Evolutionary conservation across 2,329 filamentous ascomycete genomes (phyloP).

Genomic region (Trichoderma gracile): DNA sequence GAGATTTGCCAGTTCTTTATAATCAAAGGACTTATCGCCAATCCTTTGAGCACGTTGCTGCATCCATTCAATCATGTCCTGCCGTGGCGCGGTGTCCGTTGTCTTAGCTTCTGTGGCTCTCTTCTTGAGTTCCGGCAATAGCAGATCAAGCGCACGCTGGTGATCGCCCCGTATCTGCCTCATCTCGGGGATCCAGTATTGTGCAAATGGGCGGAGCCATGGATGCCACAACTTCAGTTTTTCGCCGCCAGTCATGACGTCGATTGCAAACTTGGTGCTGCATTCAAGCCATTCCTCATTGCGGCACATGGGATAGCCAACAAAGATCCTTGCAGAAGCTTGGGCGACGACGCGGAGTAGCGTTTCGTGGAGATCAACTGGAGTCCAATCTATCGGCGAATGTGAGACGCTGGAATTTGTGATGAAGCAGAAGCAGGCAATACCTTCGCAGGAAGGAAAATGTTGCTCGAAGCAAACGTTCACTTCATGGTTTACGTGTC

Average conservation of each 20-base stretch:
- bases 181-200: slow-evolving; percentile 3
- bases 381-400: slow-evolving; percentile 3
- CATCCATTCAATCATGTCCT: slow-evolving; percentile 2
- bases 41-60: slow-evolving; percentile 2
- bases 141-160: slow-evolving; percentile 1
- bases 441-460: slow-evolving; percentile 1
- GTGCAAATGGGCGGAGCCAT: slow-evolving; percentile 41
- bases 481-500: slow-evolving; percentile 4
- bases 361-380: slow-evolving; percentile 5
- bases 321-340: slow-evolving; percentile 45
- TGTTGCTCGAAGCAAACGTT: neutral
- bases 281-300: slow-evolving; percentile 56
- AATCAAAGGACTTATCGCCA: slow-evolving; percentile 3
- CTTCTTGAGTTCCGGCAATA: neutral
- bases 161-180: neutral
- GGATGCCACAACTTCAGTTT: slow-evolving; percentile 2
- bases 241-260: slow-evolving; percentile 48
- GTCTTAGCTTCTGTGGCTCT: neutral
- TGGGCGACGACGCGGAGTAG: slow-evolving; percentile 4
- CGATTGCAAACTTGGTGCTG: slow-evolving; percentile 51
- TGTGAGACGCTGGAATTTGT: neutral
- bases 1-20: slow-evolving; percentile 41
- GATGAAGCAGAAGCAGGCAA: too few species aligned
- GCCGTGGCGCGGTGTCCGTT: neutral
- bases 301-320: slow-evolving; percentile 53